Percentiles rank a stretch among this genome's conserved stretches.
Evolutionary conservation across 1,284 basidiomycete genomes (phyloP).

Genomic region (Amylostereum areolatum): DNA sequence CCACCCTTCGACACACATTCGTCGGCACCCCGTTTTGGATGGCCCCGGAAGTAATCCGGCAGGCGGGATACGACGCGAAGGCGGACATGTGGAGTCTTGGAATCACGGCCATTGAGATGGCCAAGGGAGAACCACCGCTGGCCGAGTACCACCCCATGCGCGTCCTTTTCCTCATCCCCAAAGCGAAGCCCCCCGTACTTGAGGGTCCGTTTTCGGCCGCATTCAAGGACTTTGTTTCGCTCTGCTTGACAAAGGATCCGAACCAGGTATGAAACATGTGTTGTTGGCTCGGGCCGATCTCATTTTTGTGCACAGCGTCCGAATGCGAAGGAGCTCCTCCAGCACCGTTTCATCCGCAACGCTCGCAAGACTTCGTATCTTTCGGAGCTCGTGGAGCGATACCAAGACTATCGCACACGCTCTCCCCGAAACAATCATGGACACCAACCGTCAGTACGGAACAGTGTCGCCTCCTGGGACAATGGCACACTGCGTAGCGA

Average conservation of each 20-base stretch:
- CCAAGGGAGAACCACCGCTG: constrained; percentile 89
- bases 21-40: constrained; percentile 98
- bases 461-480: constrained; percentile 55
- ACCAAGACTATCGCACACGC: constrained; percentile 62
- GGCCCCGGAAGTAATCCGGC: constrained; percentile 96
- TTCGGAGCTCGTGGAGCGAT: constrained; percentile 80
- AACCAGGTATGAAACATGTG: constrained; percentile 41
- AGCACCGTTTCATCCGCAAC: constrained; percentile 86
- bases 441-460: constrained; percentile 50
- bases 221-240: constrained; percentile 91
- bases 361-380: constrained; percentile 81
- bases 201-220: constrained; percentile 80
- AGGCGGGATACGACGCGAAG: constrained; percentile 93
- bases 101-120: constrained; percentile 95
- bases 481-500: constrained; percentile 74
- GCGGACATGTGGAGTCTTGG: constrained; percentile 98
- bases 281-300: constrained; percentile 14
- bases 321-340: constrained; percentile 84
- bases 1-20: constrained; percentile 87
- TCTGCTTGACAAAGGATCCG: constrained; percentile 93
- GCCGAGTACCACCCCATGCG: constrained; percentile 96
- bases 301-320: constrained; percentile 56
- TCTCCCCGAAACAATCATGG: constrained; percentile 49
- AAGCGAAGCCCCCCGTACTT: constrained; percentile 88
- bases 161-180: constrained; percentile 93